Evolutionary conservation across 1,139 yeast species (phyloP), one percentile per base, ranked within the genome.

Genomic region (Protomyces inouyei): DNA sequence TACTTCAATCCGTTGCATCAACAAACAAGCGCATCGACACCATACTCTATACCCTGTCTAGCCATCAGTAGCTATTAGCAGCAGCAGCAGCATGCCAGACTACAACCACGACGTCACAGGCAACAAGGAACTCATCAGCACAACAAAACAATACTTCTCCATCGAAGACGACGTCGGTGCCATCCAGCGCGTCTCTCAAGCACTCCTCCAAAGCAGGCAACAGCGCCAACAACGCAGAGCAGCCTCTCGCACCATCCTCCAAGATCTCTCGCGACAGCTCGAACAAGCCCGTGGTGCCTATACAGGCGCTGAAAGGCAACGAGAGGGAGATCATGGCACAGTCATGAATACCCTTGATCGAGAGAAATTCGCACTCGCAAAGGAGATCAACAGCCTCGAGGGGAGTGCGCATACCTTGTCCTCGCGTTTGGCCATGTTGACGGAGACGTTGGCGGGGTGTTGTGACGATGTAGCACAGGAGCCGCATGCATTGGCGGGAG

Each of bases 351-450:
- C 72, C 64, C 68, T 84, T 55, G 87, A 84, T 69, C 77, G 79
- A 52, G 77, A 79, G 55, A 82, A 83, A 67, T 81, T 85, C 61
- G 70, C 80, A 9, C 74, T 84, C 10, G 88, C 87, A 2, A 84
- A 83, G 70, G 79, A 79, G 45, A 76, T 85, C 67, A 83, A 84
- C 64, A 85, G 83, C 57, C 75, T 85, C 65, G 87, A 84, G 66
- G 78, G 83, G 69, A 75, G 80, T 40, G 77, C 83, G 48, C 82
- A 82, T 67, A 74, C 80, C 5, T 75, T 80, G 66, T 80, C 78
- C 64, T 77, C 83, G 51, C 77, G 78, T 38, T 73, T 81, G 60
- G 74, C 78, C 40, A 78, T 76, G 61, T 72, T 84, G 60, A 75
- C 76, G 25, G 78, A 77, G 21, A 75, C 79, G 23, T 75, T 79